Base-by-base conservation (phyloP, 306 rosid genomes). In the Sindora glabra region DNA sequence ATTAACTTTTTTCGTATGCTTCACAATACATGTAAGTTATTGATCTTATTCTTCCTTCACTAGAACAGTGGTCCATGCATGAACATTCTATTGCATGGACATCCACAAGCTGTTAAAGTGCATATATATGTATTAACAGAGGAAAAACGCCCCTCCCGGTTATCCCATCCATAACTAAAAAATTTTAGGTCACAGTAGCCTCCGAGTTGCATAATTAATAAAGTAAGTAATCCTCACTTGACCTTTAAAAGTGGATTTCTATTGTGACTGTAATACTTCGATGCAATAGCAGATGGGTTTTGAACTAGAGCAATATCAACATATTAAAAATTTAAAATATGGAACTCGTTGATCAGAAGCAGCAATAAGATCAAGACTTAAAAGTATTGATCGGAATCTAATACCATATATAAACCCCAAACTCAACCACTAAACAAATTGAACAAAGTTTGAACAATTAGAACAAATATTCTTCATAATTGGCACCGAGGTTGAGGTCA, bases 321-420 rank as follows among this genome's bases (percentile, higher is more conserved):
- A 27, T 2, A 9, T 49, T 18, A 45, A 30, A 25, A n/a, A n/a
- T n/a, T 38, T 41, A 45, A 69, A 0, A 25, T 51, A 40, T 11
- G 15, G 12, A 27, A 55, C 32, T 12, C 33, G 27, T 37, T 26
- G 57, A 55, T n/a, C 11, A 39, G 17, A 71, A 56, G 62, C 42
- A 61, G 29, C 39, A 45, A 49, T 27, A 41, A 62, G 10, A 49
- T 56, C 53, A 4, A 55, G 12, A 23, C 39, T 13, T 36, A 60
- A 48, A 61, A 39, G 0, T 10, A 64, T 27, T 19, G 36, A 34
- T 33, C n/a, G 12, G 26, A 44, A 56, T 40, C 51, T 18, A 61
- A 67, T 29, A 34, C 70, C 17, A 17, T 8, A 25, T 6, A 27
- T 6, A 59, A 59, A 66, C 42, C 70, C 25, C 53, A 51, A 53